These are phyloP conservation scores for Globisporangium canariense DNA, from an alignment of 352 stramenopile genomes.

Conservation along the genomic window DNA sequence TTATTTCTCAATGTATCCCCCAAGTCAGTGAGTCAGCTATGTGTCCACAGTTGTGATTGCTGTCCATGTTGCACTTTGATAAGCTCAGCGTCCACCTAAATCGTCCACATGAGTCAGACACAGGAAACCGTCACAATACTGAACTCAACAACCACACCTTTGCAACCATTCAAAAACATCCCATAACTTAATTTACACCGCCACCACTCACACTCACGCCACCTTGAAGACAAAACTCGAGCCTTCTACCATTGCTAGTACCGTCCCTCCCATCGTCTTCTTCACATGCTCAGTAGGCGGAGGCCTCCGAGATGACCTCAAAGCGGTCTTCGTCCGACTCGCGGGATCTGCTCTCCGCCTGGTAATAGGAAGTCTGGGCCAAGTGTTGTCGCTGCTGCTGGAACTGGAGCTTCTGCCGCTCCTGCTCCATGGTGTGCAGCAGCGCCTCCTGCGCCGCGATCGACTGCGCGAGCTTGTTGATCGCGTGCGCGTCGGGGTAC, in stretches of 20 bases:
- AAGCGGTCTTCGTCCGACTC: conserved; percentile 18
- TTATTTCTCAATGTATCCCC: no score
- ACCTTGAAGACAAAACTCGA: neutral
- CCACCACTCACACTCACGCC: no score
- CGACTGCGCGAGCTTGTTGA: conserved; percentile 16
- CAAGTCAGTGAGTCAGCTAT: no score
- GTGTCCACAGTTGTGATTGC: no score
- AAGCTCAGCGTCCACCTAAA: no score
- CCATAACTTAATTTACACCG: no score
- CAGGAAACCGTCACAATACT: no score
- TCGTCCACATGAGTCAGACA: no score
- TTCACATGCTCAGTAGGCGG: neutral
- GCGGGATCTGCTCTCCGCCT: neutral
- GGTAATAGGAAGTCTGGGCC: neutral
- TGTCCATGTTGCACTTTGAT: no score
- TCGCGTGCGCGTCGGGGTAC: conserved; percentile 1
- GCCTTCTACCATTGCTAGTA: neutral
- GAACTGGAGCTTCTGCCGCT: conserved; percentile 13
- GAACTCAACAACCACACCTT: no score
- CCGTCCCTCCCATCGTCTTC: no score
- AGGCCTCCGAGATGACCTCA: conserved; percentile 20
- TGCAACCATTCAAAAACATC: no score
- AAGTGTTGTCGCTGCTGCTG: neutral
- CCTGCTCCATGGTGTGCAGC: conserved; percentile 14
- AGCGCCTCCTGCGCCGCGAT: conserved; percentile 19